phyloP scores from a whole-genome alignment of 2,329 filamentous ascomycete genomes.

The Chaetothyriales sp. region DNA sequence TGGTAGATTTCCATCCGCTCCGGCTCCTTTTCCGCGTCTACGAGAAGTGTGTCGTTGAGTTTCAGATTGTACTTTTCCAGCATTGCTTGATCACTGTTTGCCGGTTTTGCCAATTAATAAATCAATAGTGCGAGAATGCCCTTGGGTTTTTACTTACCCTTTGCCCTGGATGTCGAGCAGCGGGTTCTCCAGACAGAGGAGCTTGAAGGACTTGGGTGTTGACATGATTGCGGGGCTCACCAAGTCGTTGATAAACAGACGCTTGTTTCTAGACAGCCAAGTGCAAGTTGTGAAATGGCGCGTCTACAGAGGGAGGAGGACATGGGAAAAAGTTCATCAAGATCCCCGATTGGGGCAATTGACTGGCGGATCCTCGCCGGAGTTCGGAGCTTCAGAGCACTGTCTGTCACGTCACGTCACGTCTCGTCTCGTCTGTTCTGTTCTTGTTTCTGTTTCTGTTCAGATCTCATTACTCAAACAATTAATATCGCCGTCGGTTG shows the following conservation, averaged over 20 bases:
- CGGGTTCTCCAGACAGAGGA: constrained; percentile 93
- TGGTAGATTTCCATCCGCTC: constrained; percentile 73
- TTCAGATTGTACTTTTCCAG: constrained; percentile 90
- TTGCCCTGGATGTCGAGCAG: constrained; percentile 89
- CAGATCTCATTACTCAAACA: no score
- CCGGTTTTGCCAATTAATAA: background rate
- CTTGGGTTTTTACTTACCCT: constrained; percentile 42
- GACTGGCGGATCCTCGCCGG: background rate
- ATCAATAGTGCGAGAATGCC: background rate
- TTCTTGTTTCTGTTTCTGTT: no score
- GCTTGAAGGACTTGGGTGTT: constrained; percentile 60
- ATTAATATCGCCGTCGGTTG: background rate
- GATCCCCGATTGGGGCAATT: background rate
- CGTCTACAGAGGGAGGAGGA: background rate
- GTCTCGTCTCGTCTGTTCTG: no score
- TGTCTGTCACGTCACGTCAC: no score
- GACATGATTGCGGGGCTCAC: constrained; percentile 43
- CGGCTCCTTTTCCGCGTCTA: constrained; percentile 42
- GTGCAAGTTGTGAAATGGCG: constrained; percentile 5
- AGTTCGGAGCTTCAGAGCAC: background rate
- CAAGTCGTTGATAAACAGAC: constrained; percentile 2
- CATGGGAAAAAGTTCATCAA: background rate
- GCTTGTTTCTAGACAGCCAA: constrained; percentile 5
- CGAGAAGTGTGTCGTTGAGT: constrained; percentile 93
- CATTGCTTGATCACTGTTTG: constrained; percentile 58